Percentiles rank a stretch among this genome's conserved stretches.
Evolutionary conservation across 2,329 filamentous ascomycete genomes (phyloP).

Genomic region (Cercospora sesami): DNA sequence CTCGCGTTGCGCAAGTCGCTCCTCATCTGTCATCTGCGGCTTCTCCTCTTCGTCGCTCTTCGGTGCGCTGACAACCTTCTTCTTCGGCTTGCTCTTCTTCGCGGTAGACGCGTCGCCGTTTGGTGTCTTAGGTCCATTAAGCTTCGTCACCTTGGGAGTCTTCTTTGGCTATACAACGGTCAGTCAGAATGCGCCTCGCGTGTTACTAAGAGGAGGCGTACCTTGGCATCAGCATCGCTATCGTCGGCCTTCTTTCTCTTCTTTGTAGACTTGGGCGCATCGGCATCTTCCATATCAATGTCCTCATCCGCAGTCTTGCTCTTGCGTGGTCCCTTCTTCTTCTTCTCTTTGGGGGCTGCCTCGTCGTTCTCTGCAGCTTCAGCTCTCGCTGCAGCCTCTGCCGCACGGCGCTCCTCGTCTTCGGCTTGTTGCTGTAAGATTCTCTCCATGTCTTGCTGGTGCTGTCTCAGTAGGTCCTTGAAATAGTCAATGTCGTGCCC

Average conservation of each 20-base stretch:
- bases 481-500: constrained; percentile 76
- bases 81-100: constrained; percentile 59
- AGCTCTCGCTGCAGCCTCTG: constrained; percentile 47
- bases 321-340: constrained; percentile 39
- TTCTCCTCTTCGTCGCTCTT: constrained; percentile 60
- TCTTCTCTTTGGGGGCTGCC: constrained; percentile 56
- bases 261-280: constrained; percentile 62
- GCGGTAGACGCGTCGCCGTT: constrained; percentile 39
- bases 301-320: constrained; percentile 41
- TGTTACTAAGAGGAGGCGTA: constrained; percentile 29
- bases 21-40: constrained; percentile 56
- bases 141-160: constrained; percentile 51
- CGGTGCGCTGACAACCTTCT: constrained; percentile 54
- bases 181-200: constrained; percentile 24
- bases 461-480: constrained; percentile 70
- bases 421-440: constrained; percentile 38
- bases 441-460: constrained; percentile 55
- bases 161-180: constrained; percentile 47
- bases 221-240: constrained; percentile 69
- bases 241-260: constrained; percentile 78
- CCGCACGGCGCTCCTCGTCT: constrained; percentile 42
- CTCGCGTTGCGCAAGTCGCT: constrained; percentile 58
- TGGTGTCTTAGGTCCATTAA: constrained; percentile 48
- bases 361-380: constrained; percentile 42
- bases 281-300: constrained; percentile 62